Evolutionary conservation across 805 yeast genomes (phyloP).

Genomic region (Spathaspora girioi): DNA sequence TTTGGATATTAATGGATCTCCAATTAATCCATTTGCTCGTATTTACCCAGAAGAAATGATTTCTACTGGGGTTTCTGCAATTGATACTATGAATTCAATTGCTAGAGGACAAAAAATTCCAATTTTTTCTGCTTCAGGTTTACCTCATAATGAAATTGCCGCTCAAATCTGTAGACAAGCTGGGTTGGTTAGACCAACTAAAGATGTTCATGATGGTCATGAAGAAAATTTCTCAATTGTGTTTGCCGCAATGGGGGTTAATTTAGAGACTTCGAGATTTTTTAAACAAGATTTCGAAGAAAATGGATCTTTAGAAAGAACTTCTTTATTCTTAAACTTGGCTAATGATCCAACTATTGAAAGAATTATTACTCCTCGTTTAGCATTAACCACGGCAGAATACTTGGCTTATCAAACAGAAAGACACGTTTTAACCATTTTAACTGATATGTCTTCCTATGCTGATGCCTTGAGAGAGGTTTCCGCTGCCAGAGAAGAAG

Average conservation of each 20-base stretch:
- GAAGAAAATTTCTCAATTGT: conserved; percentile 99
- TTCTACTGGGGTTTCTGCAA: conserved; percentile 97
- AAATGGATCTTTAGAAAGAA: conserved; percentile 97
- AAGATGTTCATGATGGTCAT: conserved; percentile 99
- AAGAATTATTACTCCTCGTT: conserved; percentile 98
- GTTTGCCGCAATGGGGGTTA: conserved; percentile 99
- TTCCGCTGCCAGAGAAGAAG: conserved; percentile 99
- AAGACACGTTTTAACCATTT: conserved; percentile 95
- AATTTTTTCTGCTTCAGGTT: conserved; percentile 97
- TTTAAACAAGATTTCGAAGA: conserved; percentile 99
- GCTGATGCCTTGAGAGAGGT: conserved; percentile 99
- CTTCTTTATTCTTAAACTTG: conserved; percentile 91
- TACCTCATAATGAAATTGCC: conserved; percentile 99
- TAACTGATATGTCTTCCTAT: conserved; percentile 99
- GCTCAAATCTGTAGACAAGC: conserved; percentile 99
- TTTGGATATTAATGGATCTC: conserved; percentile 97
- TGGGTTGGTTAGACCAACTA: conserved; percentile 97
- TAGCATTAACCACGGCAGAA: conserved; percentile 98
- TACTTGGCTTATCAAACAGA: conserved; percentile 98
- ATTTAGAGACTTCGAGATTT: conserved; percentile 96
- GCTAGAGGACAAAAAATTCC: conserved; percentile 99
- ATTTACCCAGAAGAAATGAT: conserved; percentile 99
- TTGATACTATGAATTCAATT: conserved; percentile 98
- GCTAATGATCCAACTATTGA: conserved; percentile 99
- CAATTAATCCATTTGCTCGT: conserved; percentile 97